These are phyloP conservation scores for Aspergillus arachidicola DNA, from an alignment of 2,329 filamentous ascomycete species.

Conservation along the genomic window DNA sequence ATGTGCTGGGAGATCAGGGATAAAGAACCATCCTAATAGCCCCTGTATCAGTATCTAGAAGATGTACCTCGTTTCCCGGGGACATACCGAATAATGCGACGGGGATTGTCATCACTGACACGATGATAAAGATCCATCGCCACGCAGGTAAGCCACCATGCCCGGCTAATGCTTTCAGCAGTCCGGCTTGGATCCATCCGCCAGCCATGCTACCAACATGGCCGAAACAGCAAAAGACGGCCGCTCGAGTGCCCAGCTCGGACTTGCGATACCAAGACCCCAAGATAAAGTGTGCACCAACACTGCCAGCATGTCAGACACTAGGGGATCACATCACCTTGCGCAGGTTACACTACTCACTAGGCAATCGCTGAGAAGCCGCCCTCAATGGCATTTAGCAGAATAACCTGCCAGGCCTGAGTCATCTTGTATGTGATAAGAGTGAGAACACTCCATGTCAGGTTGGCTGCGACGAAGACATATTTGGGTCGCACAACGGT, in stretches of 20 bases:
- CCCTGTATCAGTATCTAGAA: not conserved
- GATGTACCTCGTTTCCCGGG: not conserved
- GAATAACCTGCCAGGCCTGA: slow-evolving; percentile 48
- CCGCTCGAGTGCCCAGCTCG: slow-evolving; percentile 41
- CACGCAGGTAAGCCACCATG: slow-evolving; percentile 43
- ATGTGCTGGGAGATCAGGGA: slow-evolving; percentile 48
- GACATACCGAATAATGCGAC: slow-evolving; percentile 43
- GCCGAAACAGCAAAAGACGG: slow-evolving; percentile 42
- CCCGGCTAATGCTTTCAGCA: slow-evolving; percentile 41
- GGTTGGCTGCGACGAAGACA: slow-evolving; percentile 48
- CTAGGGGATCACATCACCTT: not conserved
- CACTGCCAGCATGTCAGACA: slow-evolving; percentile 23
- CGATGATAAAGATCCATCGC: slow-evolving; percentile 50
- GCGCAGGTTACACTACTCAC: slow-evolving; percentile 26
- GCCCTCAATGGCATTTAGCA: slow-evolving; percentile 50
- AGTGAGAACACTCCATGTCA: slow-evolving; percentile 49
- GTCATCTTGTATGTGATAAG: slow-evolving; percentile 48
- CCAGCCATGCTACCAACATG: slow-evolving; percentile 50
- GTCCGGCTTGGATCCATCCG: slow-evolving; percentile 49
- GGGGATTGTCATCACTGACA: slow-evolving; percentile 46
- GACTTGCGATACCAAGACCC: slow-evolving; percentile 50
- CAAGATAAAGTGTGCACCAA: slow-evolving; percentile 50
- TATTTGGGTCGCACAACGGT: slow-evolving; percentile 43
- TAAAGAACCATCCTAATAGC: slow-evolving; percentile 46
- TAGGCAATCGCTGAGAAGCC: slow-evolving; percentile 49